Conservation (phyloP, 371 early-diverging fungal genomes). For the Mortierella sp. region DNA sequence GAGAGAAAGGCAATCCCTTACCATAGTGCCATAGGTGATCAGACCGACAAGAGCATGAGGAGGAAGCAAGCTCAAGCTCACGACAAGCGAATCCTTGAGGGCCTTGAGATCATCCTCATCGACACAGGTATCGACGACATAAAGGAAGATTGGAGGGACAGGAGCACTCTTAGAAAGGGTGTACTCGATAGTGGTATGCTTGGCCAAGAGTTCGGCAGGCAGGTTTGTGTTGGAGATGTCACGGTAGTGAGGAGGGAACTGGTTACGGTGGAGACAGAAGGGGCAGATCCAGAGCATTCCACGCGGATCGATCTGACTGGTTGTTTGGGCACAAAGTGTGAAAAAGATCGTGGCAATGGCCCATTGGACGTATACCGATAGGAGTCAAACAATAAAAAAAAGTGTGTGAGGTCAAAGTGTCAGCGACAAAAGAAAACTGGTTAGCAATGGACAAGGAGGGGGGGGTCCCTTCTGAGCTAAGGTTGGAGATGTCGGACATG, state of each 20-base stretch:
- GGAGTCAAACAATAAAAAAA: conserved; percentile 8
- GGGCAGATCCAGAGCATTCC: conserved; percentile 99
- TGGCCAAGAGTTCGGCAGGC: conserved; percentile 96
- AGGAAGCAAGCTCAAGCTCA: conserved; percentile 91
- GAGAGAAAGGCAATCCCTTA: conserved; percentile 51
- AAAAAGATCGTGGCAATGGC: not conserved
- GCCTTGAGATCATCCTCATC: conserved; percentile 97
- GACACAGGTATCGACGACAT: conserved; percentile 98
- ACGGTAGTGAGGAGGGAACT: conserved; percentile 98
- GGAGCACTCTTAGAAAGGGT: conserved; percentile 82
- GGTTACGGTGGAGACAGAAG: conserved; percentile 98
- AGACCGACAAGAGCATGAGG: conserved; percentile 96
- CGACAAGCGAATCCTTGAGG: conserved; percentile 93
- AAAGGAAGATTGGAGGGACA: conserved; percentile 96
- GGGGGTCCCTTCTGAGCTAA: not conserved
- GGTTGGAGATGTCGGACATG: not conserved
- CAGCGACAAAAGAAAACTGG: not conserved
- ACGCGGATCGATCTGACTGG: conserved; percentile 93
- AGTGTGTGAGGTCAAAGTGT: not conserved
- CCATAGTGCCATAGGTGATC: conserved; percentile 99
- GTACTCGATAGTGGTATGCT: conserved; percentile 99
- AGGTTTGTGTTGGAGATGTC: conserved; percentile 96
- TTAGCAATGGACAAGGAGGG: not conserved
- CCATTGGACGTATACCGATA: not conserved
- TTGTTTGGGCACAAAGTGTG: not conserved